A percentile compares a stretch with the other conserved stretches of the same genome.
phyloP scores from a whole-genome alignment of 176 grass and related monocot species.

The Carex pumila region DNA sequence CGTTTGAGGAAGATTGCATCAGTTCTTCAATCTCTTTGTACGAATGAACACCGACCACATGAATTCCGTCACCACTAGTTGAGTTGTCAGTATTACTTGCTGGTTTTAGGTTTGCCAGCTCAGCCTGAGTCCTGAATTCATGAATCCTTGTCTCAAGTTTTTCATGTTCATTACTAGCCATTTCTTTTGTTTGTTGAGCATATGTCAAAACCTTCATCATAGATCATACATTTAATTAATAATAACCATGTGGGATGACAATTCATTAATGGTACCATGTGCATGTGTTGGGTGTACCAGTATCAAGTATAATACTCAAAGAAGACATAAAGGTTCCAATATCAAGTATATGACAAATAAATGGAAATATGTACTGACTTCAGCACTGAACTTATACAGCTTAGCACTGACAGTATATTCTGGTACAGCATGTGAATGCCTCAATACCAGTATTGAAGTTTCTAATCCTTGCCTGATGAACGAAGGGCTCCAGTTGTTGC shows the following conservation, averaged over 20 bases:
- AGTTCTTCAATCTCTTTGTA: conserved; percentile 92
- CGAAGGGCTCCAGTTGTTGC: conserved; percentile 91
- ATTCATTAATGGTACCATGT: background rate
- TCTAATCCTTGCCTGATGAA: conserved; percentile 62
- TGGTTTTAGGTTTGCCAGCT: conserved; percentile 67
- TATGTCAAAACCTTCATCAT: conserved; percentile 87
- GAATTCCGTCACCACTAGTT: conserved; percentile 79
- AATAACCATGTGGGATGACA: background rate
- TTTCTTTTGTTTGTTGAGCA: conserved; percentile 95
- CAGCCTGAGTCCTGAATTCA: conserved; percentile 85
- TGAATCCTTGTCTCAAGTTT: conserved; percentile 97
- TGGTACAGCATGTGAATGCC: conserved; percentile 1
- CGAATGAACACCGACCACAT: conserved; percentile 81
- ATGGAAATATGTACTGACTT: background rate
- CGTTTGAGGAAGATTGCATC: conserved; percentile 82
- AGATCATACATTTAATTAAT: conserved; percentile 22
- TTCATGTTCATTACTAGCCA: conserved; percentile 68
- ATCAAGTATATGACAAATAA: background rate
- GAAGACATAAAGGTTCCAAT: background rate
- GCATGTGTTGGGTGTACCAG: background rate
- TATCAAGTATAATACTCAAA: background rate
- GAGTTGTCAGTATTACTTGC: conserved; percentile 66
- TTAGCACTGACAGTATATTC: background rate
- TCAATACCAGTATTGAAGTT: background rate
- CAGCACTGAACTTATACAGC: conserved; percentile 9